Evolutionary conservation across 805 yeast species (phyloP), one percentile per base, ranked within the genome.

Genomic region (Kregervanrija pseudodelftensis): DNA sequence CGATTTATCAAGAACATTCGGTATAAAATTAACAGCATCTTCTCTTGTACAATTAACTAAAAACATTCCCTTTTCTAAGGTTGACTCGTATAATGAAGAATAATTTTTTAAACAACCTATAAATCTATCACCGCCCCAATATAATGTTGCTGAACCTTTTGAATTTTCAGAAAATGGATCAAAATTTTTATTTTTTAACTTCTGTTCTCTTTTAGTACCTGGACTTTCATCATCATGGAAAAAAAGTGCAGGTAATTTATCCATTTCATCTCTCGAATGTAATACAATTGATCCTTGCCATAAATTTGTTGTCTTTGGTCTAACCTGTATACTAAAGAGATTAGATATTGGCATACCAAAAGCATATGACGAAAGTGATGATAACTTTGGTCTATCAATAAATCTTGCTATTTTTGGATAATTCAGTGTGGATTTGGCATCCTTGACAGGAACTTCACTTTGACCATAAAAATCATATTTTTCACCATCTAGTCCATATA

Each of bases 91-190:
- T 30, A 88, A 63, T 46, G 77, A 80, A 31, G 85, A 79, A 49
- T 74, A 70, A 35, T 65, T 62, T 31, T 69, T 66, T 36, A 93
- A 64, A 11, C 70, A 73, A 38, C 70, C 67, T 47, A 87, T 63
- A 47, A 93, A 82, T 52, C 85, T 84, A 37, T 74, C 77, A 1
- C 97, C 99, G 15, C 99, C 99, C 97, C 98, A 93, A 52, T 80
- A 85, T 35, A 87, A 60, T 1, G 67, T 62, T 33, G 72, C 73
- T 30, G 63, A 60, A 33, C 71, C 73, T 22, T 69, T 69, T 1
- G 67, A 62, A 34, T 69, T 69, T 16, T 70, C 72, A 12, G 76
- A 76, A 60, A 88, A 90, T 0, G 95, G 89, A 47, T 84, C 85
- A 60, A 90, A 88, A 11, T 74, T 67, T 55, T 77, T 77, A 52